These are phyloP conservation scores for Agrocybe praecox DNA, from an alignment of 768 basidiomycete genomes.

Conservation along the genomic window DNA sequence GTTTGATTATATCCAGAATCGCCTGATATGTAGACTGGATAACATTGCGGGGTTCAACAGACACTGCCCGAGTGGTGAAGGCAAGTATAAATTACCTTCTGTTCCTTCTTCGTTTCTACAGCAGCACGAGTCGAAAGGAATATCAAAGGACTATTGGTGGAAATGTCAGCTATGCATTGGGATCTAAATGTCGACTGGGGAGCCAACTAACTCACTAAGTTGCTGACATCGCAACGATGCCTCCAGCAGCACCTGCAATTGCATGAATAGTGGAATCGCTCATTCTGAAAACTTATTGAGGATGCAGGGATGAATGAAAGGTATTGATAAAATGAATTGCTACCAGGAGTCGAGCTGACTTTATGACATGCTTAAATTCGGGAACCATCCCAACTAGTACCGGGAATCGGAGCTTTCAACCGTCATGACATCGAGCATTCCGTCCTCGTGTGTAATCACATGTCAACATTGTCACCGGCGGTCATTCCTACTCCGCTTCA, in stretches of 20 bases:
- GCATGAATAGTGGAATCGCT: slow-evolving; percentile 87
- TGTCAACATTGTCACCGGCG: background rate
- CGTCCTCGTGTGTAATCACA: background rate
- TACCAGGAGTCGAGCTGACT: background rate
- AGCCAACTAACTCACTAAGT: slow-evolving; percentile 63
- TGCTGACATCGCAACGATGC: slow-evolving; percentile 87
- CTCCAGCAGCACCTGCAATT: slow-evolving; percentile 87
- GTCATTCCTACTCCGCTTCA: background rate
- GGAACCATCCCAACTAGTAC: background rate
- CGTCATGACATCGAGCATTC: background rate
- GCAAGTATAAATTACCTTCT: slow-evolving; percentile 55
- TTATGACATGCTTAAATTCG: background rate
- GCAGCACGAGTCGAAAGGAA: slow-evolving; percentile 93
- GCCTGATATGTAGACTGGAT: slow-evolving; percentile 65
- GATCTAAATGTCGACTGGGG: slow-evolving; percentile 2
- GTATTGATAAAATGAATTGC: too few relatives aligned
- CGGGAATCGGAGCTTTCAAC: background rate
- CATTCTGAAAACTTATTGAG: slow-evolving; percentile 35
- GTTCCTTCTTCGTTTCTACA: slow-evolving; percentile 79
- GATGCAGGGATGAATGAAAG: slow-evolving; percentile 9
- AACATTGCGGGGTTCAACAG: background rate
- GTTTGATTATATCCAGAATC: slow-evolving; percentile 73
- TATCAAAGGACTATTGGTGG: slow-evolving; percentile 72
- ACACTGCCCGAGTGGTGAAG: slow-evolving; percentile 4
- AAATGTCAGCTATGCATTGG: slow-evolving; percentile 4